Percentiles rank a stretch among this genome's conserved stretches.
Conservation (phyloP, 139 green algal genomes). For the Closterium sp. region DNA sequence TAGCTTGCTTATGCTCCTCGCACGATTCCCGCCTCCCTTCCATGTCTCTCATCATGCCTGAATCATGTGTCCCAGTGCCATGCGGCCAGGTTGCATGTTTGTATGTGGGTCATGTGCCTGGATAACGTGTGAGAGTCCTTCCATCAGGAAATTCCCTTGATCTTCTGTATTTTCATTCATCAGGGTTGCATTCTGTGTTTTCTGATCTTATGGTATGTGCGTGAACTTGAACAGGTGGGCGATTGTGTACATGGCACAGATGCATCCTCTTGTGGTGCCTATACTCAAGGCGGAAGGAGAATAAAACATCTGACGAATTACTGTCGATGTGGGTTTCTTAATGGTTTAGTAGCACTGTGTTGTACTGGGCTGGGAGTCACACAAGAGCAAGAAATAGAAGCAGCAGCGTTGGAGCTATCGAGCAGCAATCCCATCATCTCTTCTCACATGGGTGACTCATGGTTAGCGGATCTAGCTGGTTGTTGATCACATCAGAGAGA, state of each 20-base stretch:
- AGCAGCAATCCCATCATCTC: too few relatives aligned
- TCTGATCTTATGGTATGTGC: not conserved
- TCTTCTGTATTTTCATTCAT: not conserved
- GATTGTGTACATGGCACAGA: slow-evolving; percentile 13
- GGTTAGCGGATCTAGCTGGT: too few relatives aligned
- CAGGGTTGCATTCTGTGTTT: too few relatives aligned
- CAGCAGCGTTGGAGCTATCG: too few relatives aligned
- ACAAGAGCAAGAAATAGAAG: too few relatives aligned
- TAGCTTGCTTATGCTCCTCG: not conserved
- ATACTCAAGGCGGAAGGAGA: slow-evolving; percentile 21
- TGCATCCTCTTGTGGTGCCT: slow-evolving; percentile 22
- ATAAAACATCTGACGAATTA: not conserved
- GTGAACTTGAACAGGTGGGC: not conserved
- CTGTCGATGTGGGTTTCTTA: not conserved
- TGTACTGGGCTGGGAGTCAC: too few relatives aligned
- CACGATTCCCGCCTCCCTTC: not conserved
- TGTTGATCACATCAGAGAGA: too few relatives aligned
- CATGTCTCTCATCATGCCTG: not conserved
- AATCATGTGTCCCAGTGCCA: not conserved
- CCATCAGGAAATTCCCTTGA: too few relatives aligned
- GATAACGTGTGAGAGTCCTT: not conserved
- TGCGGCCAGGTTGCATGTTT: not conserved
- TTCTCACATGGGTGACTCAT: too few relatives aligned
- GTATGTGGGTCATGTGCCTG: not conserved
- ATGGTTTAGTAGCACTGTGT: too few relatives aligned